A percentile compares a stretch with the other conserved stretches of the same genome.
phyloP scores from a whole-genome alignment of 192 early-diverging fungal species.

The Phycomyces blakesleeanus region DNA sequence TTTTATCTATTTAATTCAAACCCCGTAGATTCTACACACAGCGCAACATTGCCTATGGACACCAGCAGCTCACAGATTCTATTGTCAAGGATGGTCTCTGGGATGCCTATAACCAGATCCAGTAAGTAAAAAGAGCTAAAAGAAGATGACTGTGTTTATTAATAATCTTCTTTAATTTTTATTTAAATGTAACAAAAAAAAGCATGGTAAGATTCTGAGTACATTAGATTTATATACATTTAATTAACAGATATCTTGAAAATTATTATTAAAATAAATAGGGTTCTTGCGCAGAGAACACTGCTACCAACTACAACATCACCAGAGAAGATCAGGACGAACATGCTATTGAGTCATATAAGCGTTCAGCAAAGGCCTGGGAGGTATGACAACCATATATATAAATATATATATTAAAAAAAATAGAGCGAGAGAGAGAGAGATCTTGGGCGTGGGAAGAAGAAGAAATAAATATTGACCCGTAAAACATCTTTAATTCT shows the following conservation, averaged over 20 bases:
- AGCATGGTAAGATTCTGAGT: too few species aligned
- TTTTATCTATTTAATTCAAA: constrained; percentile 3
- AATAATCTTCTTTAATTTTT: too few species aligned
- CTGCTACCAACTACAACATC: constrained; percentile 83
- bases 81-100: constrained; percentile 96
- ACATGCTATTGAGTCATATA: constrained; percentile 84
- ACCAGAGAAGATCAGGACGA: constrained; percentile 87
- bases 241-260: too few species aligned
- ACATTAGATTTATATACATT: too few species aligned
- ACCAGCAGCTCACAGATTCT: constrained; percentile 74
- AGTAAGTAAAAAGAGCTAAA: constrained; percentile 38
- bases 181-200: neutral
- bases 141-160: neutral
- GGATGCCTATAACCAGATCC: constrained; percentile 94
- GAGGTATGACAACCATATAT: constrained; percentile 44
- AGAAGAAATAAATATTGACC: too few species aligned
- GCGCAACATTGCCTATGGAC: constrained; percentile 71
- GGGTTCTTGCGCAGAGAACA: constrained; percentile 81
- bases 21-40: constrained; percentile 51
- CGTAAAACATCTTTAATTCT: too few species aligned
- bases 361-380: constrained; percentile 85
- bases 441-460: too few species aligned
- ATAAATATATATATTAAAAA: too few species aligned
- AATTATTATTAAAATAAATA: constrained; percentile 22
- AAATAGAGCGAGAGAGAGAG: too few species aligned